Percentiles rank a stretch among this genome's conserved stretches.
These are phyloP conservation scores for Lasiosphaeria miniovina DNA, from an alignment of 495 filamentous ascomycete species.

Conservation along the genomic window DNA sequence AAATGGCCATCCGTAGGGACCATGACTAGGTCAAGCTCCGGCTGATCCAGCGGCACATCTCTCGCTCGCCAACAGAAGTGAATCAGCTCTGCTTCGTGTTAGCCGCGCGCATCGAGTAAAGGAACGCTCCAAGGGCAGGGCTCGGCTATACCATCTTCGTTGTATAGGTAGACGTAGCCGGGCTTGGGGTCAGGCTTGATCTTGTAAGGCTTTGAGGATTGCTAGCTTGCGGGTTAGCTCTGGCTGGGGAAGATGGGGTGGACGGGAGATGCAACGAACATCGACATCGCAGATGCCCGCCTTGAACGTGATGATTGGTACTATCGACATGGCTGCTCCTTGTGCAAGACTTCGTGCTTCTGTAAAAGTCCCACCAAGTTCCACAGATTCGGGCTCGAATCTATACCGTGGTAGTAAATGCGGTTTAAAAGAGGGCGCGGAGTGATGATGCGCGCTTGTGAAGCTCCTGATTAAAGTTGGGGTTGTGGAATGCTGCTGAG, in stretches of 20 bases:
- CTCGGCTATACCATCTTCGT: slow-evolving; percentile 69
- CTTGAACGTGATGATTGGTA: slow-evolving; percentile 93
- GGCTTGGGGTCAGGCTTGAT: slow-evolving; percentile 66
- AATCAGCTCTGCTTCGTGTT: slow-evolving; percentile 61
- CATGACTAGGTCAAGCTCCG: slow-evolving; percentile 83
- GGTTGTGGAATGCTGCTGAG: too few relatives aligned
- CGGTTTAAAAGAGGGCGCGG: too few relatives aligned
- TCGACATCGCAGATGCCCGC: slow-evolving; percentile 86
- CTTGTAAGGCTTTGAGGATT: slow-evolving; percentile 57
- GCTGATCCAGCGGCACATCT: slow-evolving; percentile 53
- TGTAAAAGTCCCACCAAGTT: not conserved
- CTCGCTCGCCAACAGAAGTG: slow-evolving; percentile 93
- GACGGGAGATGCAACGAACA: slow-evolving; percentile 51
- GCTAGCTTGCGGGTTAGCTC: slow-evolving; percentile 42
- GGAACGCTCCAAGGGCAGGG: not conserved
- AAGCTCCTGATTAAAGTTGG: too few relatives aligned
- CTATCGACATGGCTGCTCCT: slow-evolving; percentile 62
- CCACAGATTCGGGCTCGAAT: not conserved
- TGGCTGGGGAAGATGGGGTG: not conserved
- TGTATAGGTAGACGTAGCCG: slow-evolving; percentile 91
- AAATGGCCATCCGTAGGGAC: slow-evolving; percentile 87
- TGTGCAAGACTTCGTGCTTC: not conserved
- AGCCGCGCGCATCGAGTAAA: slow-evolving; percentile 9
- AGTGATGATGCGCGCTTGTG: too few relatives aligned
- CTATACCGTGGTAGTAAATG: too few relatives aligned